Base-by-base conservation (phyloP, 2,329 filamentous ascomycete genomes). In the Fusarium ramigenum region DNA sequence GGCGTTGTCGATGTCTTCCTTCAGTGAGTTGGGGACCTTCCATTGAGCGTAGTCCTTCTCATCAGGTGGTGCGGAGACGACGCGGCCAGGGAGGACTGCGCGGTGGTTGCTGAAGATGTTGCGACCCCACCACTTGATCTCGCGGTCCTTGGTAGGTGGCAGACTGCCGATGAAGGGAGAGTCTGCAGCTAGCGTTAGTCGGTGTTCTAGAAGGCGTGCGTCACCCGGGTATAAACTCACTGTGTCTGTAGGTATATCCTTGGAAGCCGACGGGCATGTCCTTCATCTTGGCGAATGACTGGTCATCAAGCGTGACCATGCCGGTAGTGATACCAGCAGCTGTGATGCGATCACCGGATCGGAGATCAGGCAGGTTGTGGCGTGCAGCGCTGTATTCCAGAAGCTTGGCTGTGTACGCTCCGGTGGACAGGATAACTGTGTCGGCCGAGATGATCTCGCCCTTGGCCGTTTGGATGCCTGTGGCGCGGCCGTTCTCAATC, bases 121-220 rank as follows among this genome's bases (percentile, higher is more conserved):
- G 60, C 87, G 85, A 21, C 88, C 89, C 89, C 89, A 91, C 86
- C 87, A 91, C 77, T 91, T 91, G 66, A 90, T 81, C 74, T 85
- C 83, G 1, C 81, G 79, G 56, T 85, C 82, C 28, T 80, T 82
- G 5, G 87, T 90, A 1, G 87, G 88, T 9, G 89, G 89, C 21
- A 91, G 80, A 50, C 84, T 88, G 30, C 89, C 89, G 62, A 90
- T 88, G 66, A 89, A 90, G 1, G 87, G 85, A 28, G 64, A 72
- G 23, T 87, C 87, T 88, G 63, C 52, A 82, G 82, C 12, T 32
- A 30, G 10, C 4, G 64, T 80, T 62, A 80, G 75, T 37, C 42
- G 82, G 83, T 30, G 82, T 84, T 70, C 9, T 59, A 50, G 56
- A 50, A 50, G 44, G 30, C 32, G 44, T 23, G 46, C 25, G 28